Evolutionary conservation across 805 yeast species (phyloP).

Genomic region (Saccharomyces jurei): DNA sequence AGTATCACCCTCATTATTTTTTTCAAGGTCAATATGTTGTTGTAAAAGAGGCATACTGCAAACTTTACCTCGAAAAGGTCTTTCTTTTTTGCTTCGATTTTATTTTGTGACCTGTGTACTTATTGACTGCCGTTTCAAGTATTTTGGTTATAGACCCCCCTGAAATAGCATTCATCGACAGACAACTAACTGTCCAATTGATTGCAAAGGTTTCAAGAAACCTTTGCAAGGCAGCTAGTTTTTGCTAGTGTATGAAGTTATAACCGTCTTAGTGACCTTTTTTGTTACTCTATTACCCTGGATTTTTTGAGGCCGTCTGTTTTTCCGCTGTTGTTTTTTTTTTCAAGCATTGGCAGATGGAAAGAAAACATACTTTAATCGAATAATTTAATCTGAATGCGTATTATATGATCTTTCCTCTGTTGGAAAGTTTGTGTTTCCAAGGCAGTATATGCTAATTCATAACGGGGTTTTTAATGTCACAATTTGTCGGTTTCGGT

Average conservation of each 20-base stretch:
- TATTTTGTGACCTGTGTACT: background rate
- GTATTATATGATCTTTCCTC: background rate
- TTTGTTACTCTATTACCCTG: background rate
- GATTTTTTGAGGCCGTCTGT: background rate
- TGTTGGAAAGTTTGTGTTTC: background rate
- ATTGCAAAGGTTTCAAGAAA: background rate
- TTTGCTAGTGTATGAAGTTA: background rate
- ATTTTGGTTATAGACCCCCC: background rate
- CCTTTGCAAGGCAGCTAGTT: background rate
- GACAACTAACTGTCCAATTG: background rate
- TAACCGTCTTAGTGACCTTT: background rate
- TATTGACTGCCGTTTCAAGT: background rate
- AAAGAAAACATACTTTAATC: background rate
- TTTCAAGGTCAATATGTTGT: background rate
- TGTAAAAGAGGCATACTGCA: background rate
- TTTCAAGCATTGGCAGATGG: background rate
- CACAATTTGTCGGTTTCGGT: slow-evolving; percentile 40
- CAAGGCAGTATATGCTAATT: background rate
- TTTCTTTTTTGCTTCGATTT: background rate
- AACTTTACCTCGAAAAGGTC: background rate
- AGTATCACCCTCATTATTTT: background rate
- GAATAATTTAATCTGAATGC: background rate
- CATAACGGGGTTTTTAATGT: slow-evolving; percentile 13
- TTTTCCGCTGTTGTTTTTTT: background rate
- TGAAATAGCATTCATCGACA: background rate